These are phyloP conservation scores for Symbiodinium natans DNA, from an alignment of 73 alveolate genomes.

Conservation along the genomic window DNA sequence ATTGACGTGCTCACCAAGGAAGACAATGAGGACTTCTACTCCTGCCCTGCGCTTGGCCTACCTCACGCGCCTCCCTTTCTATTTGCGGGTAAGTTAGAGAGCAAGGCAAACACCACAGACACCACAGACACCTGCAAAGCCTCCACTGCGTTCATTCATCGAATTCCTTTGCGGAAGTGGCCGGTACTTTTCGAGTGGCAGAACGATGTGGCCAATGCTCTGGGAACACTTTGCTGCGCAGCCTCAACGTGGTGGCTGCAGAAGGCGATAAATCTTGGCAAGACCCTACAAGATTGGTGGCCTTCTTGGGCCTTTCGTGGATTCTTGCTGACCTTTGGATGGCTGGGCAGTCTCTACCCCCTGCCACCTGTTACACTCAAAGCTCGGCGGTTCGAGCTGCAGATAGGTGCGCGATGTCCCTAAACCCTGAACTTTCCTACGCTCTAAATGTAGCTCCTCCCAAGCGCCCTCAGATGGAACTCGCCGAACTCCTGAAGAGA, in stretches of 20 bases:
- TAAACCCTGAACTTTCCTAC: no score
- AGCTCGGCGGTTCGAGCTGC: neutral
- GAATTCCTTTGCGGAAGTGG: conserved; percentile 5
- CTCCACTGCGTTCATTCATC: neutral
- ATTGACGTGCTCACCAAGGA: conserved; percentile 21
- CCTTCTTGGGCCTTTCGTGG: conserved; percentile 24
- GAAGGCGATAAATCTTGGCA: neutral
- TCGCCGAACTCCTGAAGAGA: no score
- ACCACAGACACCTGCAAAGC: no score
- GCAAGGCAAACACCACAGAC: neutral
- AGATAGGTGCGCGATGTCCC: neutral
- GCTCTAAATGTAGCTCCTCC: no score
- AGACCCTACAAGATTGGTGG: neutral
- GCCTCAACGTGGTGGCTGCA: conserved; percentile 1
- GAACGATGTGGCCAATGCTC: neutral
- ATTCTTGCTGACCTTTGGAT: neutral
- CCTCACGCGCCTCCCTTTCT: conserved; percentile 10
- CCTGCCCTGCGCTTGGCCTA: neutral
- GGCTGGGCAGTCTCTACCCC: conserved; percentile 16
- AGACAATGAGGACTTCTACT: neutral
- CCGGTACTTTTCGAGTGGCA: conserved; percentile 5
- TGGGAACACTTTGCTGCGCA: neutral
- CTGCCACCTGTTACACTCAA: neutral
- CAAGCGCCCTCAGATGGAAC: no score
- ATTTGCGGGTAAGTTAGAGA: neutral